Evolutionary conservation across 768 basidiomycete genomes (phyloP).

Genomic region (Hygrophorus pudorinus): DNA sequence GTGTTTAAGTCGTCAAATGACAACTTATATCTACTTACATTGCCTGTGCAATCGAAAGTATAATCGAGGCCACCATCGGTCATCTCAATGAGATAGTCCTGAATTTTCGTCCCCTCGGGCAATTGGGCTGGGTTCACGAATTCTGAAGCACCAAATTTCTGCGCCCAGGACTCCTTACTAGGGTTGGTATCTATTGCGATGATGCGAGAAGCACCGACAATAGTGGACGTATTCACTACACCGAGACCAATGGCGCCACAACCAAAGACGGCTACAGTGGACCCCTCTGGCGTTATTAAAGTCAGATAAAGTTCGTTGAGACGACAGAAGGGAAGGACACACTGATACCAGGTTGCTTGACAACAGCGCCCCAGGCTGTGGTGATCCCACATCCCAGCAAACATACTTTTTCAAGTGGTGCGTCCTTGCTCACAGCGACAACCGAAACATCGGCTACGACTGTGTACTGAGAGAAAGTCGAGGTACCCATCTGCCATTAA

Average conservation of each 20-base stretch:
- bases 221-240: constrained; percentile 69
- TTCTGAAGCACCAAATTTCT: constrained; percentile 90
- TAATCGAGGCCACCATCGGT: constrained; percentile 97
- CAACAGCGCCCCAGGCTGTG: constrained; percentile 96
- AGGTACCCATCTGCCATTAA: constrained; percentile 87
- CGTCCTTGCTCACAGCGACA: constrained; percentile 76
- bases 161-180: constrained; percentile 78
- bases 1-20: too few relatives aligned
- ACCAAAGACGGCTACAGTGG: constrained; percentile 90
- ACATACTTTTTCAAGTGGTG: constrained; percentile 94
- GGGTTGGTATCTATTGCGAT: constrained; percentile 91
- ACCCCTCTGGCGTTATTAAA: constrained; percentile 43
- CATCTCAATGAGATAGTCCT: constrained; percentile 81
- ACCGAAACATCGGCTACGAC: constrained; percentile 97
- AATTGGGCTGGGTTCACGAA: constrained; percentile 79
- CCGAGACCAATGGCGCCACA: constrained; percentile 96
- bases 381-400: constrained; percentile 95
- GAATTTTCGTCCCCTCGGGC: constrained; percentile 73
- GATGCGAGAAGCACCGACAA: constrained; percentile 76
- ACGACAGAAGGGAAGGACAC: constrained; percentile 17
- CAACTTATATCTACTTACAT: constrained; percentile 36
- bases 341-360: constrained; percentile 85
- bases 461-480: constrained; percentile 99
- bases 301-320: neutral
- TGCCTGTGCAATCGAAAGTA: constrained; percentile 96